These are phyloP conservation scores for Pyracantha coccinea DNA, from an alignment of 331 rosid genomes.

Conservation along the genomic window DNA sequence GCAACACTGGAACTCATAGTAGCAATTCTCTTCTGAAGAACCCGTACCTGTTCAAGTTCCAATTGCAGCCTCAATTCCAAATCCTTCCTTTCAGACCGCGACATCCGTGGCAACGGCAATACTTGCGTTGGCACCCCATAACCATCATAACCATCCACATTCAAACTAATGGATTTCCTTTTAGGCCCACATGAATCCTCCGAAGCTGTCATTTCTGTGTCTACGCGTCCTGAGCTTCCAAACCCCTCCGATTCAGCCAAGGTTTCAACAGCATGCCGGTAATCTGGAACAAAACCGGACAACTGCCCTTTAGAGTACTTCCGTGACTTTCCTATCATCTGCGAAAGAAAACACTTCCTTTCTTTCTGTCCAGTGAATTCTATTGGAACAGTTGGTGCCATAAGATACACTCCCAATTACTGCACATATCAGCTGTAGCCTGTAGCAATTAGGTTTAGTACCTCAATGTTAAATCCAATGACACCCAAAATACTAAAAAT, in stretches of 20 bases:
- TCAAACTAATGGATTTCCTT: slow-evolving; percentile 49
- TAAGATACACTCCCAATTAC: slow-evolving; percentile 44
- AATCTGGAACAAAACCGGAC: slow-evolving; percentile 70
- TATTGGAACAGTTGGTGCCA: slow-evolving; percentile 88
- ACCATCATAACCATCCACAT: slow-evolving; percentile 33
- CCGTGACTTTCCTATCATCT: slow-evolving; percentile 71
- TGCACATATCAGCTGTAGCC: slow-evolving; percentile 61
- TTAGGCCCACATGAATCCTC: slow-evolving; percentile 53
- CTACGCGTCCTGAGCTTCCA: slow-evolving; percentile 63
- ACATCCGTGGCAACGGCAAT: slow-evolving; percentile 47
- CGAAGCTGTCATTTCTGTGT: slow-evolving; percentile 33
- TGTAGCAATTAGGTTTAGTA: slow-evolving; percentile 20
- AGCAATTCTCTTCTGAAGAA: slow-evolving; percentile 52
- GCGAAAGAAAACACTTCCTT: slow-evolving; percentile 43
- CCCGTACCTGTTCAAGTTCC: slow-evolving; percentile 70
- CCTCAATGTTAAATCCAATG: slow-evolving; percentile 12
- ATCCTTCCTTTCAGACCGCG: slow-evolving; percentile 48
- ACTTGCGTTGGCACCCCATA: slow-evolving; percentile 49
- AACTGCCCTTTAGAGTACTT: slow-evolving; percentile 67
- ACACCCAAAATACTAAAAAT: not conserved
- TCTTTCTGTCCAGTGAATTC: slow-evolving; percentile 74
- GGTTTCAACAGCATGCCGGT: slow-evolving; percentile 73
- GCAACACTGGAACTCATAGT: slow-evolving; percentile 22
- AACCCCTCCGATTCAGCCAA: slow-evolving; percentile 84
- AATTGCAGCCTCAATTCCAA: slow-evolving; percentile 44